These are phyloP conservation scores for Hyphopichia burtonii DNA, from an alignment of 1,139 yeast genomes.

Conservation along the genomic window DNA sequence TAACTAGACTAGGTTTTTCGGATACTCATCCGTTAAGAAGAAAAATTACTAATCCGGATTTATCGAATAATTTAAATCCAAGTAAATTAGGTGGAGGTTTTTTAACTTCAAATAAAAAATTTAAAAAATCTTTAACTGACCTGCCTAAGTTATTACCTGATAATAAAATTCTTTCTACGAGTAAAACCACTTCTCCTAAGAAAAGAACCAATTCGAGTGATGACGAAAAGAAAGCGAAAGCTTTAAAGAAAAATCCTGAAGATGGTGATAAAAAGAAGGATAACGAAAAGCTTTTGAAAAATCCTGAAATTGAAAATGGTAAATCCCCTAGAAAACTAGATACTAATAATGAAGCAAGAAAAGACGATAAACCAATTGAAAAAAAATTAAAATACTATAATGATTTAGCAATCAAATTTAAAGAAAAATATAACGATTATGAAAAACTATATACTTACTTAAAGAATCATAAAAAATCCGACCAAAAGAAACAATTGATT, in stretches of 20 bases:
- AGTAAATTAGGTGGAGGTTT: slow-evolving; percentile 22
- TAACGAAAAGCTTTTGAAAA: neutral
- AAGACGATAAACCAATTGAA: neutral
- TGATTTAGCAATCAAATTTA: slow-evolving; percentile 36
- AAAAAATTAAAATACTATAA: slow-evolving; percentile 21
- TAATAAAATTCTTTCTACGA: slow-evolving; percentile 1
- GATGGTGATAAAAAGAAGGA: neutral
- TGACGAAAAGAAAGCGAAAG: neutral
- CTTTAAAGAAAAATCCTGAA: too few species aligned
- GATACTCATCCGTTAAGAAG: slow-evolving; percentile 46
- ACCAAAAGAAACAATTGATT: slow-evolving; percentile 19
- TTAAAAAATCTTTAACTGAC: slow-evolving; percentile 20
- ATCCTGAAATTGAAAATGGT: neutral
- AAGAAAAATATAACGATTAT: slow-evolving; percentile 38
- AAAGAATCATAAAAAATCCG: slow-evolving; percentile 5
- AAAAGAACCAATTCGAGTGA: neutral
- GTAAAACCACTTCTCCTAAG: neutral
- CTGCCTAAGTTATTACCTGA: slow-evolving; percentile 13
- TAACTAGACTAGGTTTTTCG: slow-evolving; percentile 44
- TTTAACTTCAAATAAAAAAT: slow-evolving; percentile 8
- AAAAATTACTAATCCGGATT: slow-evolving; percentile 20
- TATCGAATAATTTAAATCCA: slow-evolving; percentile 12
- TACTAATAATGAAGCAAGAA: neutral
- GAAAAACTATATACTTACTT: slow-evolving; percentile 28
- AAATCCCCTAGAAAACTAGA: neutral